Conservation (phyloP, 2,329 filamentous ascomycete genomes). For the Colletotrichum sp. region DNA sequence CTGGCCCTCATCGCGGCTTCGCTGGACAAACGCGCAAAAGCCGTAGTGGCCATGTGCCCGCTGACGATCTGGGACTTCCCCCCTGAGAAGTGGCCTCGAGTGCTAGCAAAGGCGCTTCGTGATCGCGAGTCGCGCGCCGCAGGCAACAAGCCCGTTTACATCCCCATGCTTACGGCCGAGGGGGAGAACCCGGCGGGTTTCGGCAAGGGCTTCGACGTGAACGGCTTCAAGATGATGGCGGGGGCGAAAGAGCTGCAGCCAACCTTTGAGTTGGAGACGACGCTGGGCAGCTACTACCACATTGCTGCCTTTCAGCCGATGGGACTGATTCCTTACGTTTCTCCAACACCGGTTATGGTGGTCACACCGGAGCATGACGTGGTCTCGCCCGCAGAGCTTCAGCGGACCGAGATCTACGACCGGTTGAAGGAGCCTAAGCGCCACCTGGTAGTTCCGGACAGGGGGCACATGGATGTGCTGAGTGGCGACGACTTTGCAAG, state of each 20-base stretch:
- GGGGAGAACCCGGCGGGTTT: conserved; percentile 43
- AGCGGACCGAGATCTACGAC: background rate
- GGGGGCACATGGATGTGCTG: conserved; percentile 24
- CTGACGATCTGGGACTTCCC: background rate
- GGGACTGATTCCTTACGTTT: conserved; percentile 21
- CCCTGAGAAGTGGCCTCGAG: background rate
- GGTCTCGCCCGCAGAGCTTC: background rate
- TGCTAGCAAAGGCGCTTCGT: conserved; percentile 33
- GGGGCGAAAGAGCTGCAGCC: background rate
- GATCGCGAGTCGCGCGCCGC: conserved; percentile 42
- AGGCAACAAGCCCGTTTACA: conserved; percentile 41
- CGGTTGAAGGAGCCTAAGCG: conserved; percentile 3
- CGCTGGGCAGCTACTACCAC: conserved; percentile 31
- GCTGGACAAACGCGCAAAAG: background rate
- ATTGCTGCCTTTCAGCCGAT: conserved; percentile 26
- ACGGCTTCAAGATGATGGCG: conserved; percentile 17
- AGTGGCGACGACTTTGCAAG: conserved; percentile 12
- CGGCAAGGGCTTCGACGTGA: conserved; percentile 17
- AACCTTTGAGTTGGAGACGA: conserved; percentile 28
- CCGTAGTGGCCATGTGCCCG: conserved; percentile 21
- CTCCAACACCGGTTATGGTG: conserved; percentile 28
- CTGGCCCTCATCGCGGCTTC: conserved; percentile 22
- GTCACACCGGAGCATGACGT: conserved; percentile 31
- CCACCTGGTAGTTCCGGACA: conserved; percentile 14
- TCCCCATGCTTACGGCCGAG: conserved; percentile 38